Percentiles rank a stretch among this genome's conserved stretches.
Evolutionary conservation across 2,329 filamentous ascomycete species (phyloP).

Genomic region (Trichoderma sp.): DNA sequence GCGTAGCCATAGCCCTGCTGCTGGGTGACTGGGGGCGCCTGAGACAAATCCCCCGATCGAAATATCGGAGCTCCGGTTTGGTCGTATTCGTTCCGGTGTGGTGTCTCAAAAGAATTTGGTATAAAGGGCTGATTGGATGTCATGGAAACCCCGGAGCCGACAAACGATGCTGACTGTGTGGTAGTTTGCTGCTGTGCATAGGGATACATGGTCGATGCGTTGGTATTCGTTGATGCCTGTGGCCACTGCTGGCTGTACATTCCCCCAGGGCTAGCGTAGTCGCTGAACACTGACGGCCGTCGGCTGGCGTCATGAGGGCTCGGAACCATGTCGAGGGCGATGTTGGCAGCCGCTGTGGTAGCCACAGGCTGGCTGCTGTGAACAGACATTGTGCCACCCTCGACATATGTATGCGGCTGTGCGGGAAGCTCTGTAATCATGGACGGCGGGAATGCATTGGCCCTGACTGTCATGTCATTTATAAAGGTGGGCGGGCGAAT

Average conservation of each 20-base stretch:
- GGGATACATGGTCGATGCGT: conserved; percentile 45
- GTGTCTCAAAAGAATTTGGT: conserved; percentile 35
- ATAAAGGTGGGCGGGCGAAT: conserved; percentile 40
- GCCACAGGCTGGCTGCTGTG: conserved; percentile 34
- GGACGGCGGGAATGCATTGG: conserved; percentile 40
- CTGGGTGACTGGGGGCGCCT: conserved; percentile 30
- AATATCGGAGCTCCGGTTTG: conserved; percentile 34
- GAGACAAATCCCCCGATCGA: conserved; percentile 32
- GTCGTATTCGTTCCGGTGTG: conserved; percentile 36
- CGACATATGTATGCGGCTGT: conserved; percentile 43
- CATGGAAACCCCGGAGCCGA: conserved; percentile 33
- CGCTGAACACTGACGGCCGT: conserved; percentile 46
- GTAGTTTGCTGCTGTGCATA: conserved; percentile 42
- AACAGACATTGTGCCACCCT: conserved; percentile 37
- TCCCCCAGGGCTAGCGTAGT: conserved; percentile 44
- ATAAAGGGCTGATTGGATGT: conserved; percentile 36
- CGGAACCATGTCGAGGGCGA: conserved; percentile 48
- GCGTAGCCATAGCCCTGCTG: conserved; percentile 37
- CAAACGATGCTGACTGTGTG: conserved; percentile 33
- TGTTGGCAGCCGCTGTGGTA: conserved; percentile 33
- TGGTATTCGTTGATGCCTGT: conserved; percentile 41
- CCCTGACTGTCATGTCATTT: conserved; percentile 45
- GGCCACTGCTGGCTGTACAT: conserved; percentile 49
- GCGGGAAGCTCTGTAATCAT: conserved; percentile 44
- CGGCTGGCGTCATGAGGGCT: conserved; percentile 47